Conservation (phyloP, 352 stramenopile species). For the Elongisporangium prolatum region DNA sequence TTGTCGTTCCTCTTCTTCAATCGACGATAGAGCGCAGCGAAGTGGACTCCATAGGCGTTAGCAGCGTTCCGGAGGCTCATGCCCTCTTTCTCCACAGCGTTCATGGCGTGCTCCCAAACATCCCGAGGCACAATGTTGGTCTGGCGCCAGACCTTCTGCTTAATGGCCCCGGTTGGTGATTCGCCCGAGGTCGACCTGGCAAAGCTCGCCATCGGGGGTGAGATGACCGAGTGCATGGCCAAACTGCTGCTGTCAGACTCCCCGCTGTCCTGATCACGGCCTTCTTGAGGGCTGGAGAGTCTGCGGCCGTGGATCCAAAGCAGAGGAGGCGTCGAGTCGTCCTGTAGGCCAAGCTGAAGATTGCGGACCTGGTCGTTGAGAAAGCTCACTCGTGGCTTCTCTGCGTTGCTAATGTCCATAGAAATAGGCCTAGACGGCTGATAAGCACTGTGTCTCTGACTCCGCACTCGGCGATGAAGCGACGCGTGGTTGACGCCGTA, state of each 20-base stretch:
- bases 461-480: slow-evolving; percentile 54
- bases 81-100: slow-evolving; percentile 57
- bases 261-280: slow-evolving; percentile 5
- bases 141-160: slow-evolving; percentile 38
- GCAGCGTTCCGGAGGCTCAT: slow-evolving; percentile 67
- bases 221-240: slow-evolving; percentile 1
- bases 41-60: slow-evolving; percentile 58
- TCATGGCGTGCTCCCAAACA: slow-evolving; percentile 63
- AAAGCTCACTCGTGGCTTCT: slow-evolving; percentile 12
- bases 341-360: not conserved
- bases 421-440: slow-evolving; percentile 5
- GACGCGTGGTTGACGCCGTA: slow-evolving; percentile 65
- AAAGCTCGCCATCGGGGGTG: not conserved
- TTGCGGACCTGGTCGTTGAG: slow-evolving; percentile 3
- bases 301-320: slow-evolving; percentile 1
- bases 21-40: slow-evolving; percentile 57
- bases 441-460: slow-evolving; percentile 12
- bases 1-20: slow-evolving; percentile 60
- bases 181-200: not conserved
- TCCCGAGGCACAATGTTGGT: slow-evolving; percentile 55
- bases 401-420: not conserved
- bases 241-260: slow-evolving; percentile 11
- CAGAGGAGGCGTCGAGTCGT: not conserved
- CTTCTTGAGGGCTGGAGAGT: not conserved
- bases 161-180: slow-evolving; percentile 9